These are phyloP conservation scores for Gaertneriomyces semiglobifer DNA, from an alignment of 192 early-diverging fungal species.

Conservation along the genomic window DNA sequence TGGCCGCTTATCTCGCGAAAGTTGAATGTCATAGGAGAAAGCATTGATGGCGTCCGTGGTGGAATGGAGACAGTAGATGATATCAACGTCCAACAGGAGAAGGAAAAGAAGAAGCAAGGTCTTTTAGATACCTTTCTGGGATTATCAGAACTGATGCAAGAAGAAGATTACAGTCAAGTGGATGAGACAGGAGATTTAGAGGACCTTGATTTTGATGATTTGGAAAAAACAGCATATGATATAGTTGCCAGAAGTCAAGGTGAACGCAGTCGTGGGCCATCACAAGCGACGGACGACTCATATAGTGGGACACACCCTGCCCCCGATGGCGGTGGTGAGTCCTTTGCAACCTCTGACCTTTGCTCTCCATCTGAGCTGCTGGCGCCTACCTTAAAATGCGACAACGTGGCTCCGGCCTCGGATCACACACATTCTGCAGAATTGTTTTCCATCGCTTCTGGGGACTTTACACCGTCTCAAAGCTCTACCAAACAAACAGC, in stretches of 20 bases:
- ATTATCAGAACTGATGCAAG: neutral
- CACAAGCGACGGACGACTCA: neutral
- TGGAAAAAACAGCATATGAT: neutral
- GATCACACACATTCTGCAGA: too few relatives aligned
- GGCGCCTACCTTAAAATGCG: too few relatives aligned
- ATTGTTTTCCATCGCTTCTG: too few relatives aligned
- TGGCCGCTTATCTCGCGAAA: slow-evolving; percentile 45
- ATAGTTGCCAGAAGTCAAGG: neutral
- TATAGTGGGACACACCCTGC: too few relatives aligned
- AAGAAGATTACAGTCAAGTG: neutral
- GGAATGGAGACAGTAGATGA: slow-evolving; percentile 10
- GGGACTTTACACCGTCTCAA: too few relatives aligned
- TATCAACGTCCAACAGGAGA: slow-evolving; percentile 5
- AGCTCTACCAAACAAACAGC: too few relatives aligned
- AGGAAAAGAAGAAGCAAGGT: neutral
- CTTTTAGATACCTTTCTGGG: slow-evolving; percentile 5
- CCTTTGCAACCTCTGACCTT: too few relatives aligned
- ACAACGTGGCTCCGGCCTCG: too few relatives aligned
- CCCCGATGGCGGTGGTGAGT: too few relatives aligned
- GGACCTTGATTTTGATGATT: slow-evolving; percentile 2
- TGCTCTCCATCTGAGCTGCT: too few relatives aligned
- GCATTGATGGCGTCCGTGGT: slow-evolving; percentile 25
- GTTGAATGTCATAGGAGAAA: slow-evolving; percentile 35
- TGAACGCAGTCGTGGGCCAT: neutral
- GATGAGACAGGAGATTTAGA: neutral